A percentile compares a stretch with the other conserved stretches of the same genome.
phyloP scores from a whole-genome alignment of 2,329 filamentous ascomycete species.

The Rhinocladiella similis region DNA sequence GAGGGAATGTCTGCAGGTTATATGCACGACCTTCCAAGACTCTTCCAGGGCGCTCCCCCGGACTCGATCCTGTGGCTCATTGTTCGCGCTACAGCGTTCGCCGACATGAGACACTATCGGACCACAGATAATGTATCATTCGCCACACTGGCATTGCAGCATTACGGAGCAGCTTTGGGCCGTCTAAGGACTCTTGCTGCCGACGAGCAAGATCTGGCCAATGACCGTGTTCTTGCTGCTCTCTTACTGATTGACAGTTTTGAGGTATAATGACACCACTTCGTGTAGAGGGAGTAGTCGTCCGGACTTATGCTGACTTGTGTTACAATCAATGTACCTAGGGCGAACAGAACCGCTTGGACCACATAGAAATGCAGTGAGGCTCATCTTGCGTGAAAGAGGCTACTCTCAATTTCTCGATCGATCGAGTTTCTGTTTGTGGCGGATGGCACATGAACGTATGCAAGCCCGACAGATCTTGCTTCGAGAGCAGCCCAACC shows the following conservation, averaged over 20 bases:
- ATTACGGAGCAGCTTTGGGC: conserved; percentile 9
- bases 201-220: conserved; percentile 3
- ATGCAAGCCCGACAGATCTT: conserved; percentile 13
- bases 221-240: conserved; percentile 15
- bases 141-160: conserved; percentile 3
- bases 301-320: neutral
- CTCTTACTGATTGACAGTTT: conserved; percentile 17
- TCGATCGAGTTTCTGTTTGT: conserved; percentile 9
- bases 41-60: conserved; percentile 3
- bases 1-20: conserved; percentile 4
- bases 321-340: conserved; percentile 9
- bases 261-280: conserved; percentile 4
- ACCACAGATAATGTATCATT: neutral
- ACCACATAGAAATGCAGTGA: conserved; percentile 11
- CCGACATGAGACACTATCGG: conserved; percentile 9
- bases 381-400: conserved; percentile 8
- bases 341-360: conserved; percentile 12
- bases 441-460: conserved; percentile 14
- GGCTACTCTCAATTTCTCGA: conserved; percentile 8
- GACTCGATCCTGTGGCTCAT: conserved; percentile 12
- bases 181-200: neutral
- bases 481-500: conserved; percentile 13
- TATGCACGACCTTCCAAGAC: conserved; percentile 6
- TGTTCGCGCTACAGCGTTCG: conserved; percentile 11
- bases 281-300: no score